Evolutionary conservation across 2,329 filamentous ascomycete genomes (phyloP).

Genomic region (Neopestalotiopsis rosae): DNA sequence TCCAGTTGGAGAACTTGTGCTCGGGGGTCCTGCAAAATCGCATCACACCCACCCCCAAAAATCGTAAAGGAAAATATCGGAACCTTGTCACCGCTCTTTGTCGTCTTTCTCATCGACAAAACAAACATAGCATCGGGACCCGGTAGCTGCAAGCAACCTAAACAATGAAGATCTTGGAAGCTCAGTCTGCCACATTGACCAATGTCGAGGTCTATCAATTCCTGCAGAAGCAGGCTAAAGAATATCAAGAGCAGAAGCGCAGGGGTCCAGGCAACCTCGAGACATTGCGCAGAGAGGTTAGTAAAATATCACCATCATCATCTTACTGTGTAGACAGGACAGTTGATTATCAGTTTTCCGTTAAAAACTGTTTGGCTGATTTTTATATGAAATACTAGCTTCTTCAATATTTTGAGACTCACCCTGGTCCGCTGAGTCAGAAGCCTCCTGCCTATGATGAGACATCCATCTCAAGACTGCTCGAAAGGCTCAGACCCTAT

Average conservation of each 20-base stretch:
- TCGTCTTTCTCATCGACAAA: not conserved
- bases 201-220: conserved; percentile 78
- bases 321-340: not conserved
- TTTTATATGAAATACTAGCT: conserved; percentile 46
- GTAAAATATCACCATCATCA: conserved; percentile 18
- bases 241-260: conserved; percentile 56
- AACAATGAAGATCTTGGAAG: conserved; percentile 72
- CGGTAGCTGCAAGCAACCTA: not conserved
- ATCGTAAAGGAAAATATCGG: conserved; percentile 11
- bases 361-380: conserved; percentile 15
- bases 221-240: conserved; percentile 59
- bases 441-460: conserved; percentile 58
- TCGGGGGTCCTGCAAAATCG: not conserved
- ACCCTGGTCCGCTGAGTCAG: conserved; percentile 61
- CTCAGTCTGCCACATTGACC: conserved; percentile 71
- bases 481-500: conserved; percentile 60
- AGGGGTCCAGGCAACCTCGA: conserved; percentile 63
- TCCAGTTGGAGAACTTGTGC: conserved; percentile 4
- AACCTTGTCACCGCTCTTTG: conserved; percentile 12
- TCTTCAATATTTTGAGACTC: conserved; percentile 62
- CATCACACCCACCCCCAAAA: not conserved
- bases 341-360: not conserved
- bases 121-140: not conserved
- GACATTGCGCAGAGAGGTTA: conserved; percentile 69
- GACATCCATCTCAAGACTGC: conserved; percentile 56